Evolutionary conservation across 1,139 yeast species (phyloP), one percentile per base, ranked within the genome.

Genomic region (Eremothecium sinecaudum): DNA sequence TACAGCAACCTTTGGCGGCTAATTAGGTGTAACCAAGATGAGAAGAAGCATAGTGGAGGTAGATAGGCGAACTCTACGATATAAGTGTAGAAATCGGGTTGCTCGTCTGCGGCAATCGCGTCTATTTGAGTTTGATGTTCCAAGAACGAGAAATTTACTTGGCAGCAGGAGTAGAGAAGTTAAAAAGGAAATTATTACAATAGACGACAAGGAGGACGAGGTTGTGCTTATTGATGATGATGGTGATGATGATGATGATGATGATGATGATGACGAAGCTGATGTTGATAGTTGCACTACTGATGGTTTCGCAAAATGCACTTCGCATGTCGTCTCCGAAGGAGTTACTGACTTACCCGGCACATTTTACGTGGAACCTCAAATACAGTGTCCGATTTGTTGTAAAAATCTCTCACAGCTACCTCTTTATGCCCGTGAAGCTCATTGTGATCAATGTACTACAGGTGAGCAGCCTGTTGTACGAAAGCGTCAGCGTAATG

Each of bases 391-490:
- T 43, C 82, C 81, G 0, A 51, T 75, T 2, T 75, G 82, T 43
- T 39, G 41, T 3, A 36, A 52, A 2, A 54, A 63, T 28, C 40
- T 75, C 12, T 54, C 63, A 1, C 37, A 39, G 1, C 49, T 68
- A 7, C 45, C 59, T 2, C 38, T 74, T 4, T 59, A 62, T 15
- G 63, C 62, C 24, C 57, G 81, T 28, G 69, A 67, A 8, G 58
- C 61, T n/a, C 86, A 78, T 48, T 80, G 75, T 14, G 78, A 75
- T 39, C 56, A 59, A 15, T 78, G 84, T 43, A 47, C 73, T 16
- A 55, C 45, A 27, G 28, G 31, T 9, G 9, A 5, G 10, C 10
- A 13, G 7, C 10, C 13, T 14, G 27, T 13, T 7, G 2, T 4
- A 10, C 10, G 32, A 8, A 28, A 18, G 16, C 26, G 33, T 18